These are phyloP conservation scores for Escovopsis sp. DNA, from an alignment of 2,329 filamentous ascomycete genomes.

Conservation along the genomic window DNA sequence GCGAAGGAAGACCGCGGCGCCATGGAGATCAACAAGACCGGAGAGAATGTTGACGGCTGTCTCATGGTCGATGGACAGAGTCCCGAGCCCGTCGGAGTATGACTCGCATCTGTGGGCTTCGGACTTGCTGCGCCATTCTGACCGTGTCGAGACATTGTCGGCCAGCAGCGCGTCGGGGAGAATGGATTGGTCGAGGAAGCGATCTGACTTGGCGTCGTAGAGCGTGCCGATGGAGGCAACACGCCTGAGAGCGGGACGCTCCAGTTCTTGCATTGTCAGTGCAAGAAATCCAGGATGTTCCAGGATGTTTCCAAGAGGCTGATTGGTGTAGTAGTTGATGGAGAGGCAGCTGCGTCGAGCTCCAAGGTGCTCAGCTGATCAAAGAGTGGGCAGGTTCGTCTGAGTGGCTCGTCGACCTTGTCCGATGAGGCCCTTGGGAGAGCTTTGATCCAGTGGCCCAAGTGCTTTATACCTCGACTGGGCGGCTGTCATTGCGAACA, in stretches of 20 bases:
- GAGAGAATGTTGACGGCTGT: conserved; percentile 7
- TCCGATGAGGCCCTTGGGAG: too few relatives aligned
- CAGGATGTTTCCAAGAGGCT: too few relatives aligned
- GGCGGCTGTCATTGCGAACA: too few relatives aligned
- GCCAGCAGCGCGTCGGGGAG: neutral
- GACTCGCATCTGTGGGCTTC: neutral
- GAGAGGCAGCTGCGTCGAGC: too few relatives aligned
- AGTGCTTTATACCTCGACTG: too few relatives aligned
- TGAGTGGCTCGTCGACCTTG: too few relatives aligned
- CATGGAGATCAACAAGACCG: neutral
- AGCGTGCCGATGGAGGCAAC: conserved; percentile 6
- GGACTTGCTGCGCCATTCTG: too few relatives aligned
- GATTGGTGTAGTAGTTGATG: too few relatives aligned
- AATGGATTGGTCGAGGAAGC: conserved; percentile 5
- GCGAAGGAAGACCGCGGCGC: conserved; percentile 5
- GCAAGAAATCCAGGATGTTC: too few relatives aligned
- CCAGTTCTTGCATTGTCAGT: conserved; percentile 1
- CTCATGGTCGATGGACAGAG: conserved; percentile 1
- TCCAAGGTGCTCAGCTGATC: too few relatives aligned
- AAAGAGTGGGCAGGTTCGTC: too few relatives aligned
- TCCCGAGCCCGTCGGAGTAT: neutral
- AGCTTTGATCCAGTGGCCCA: too few relatives aligned
- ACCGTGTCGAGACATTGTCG: neutral
- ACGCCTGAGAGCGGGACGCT: conserved; percentile 3
- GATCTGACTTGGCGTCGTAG: conserved; percentile 7